Evolutionary conservation across 164 flowering plant genomes (phyloP), one percentile per base, ranked within the genome.

Genomic region (Piper longum): DNA sequence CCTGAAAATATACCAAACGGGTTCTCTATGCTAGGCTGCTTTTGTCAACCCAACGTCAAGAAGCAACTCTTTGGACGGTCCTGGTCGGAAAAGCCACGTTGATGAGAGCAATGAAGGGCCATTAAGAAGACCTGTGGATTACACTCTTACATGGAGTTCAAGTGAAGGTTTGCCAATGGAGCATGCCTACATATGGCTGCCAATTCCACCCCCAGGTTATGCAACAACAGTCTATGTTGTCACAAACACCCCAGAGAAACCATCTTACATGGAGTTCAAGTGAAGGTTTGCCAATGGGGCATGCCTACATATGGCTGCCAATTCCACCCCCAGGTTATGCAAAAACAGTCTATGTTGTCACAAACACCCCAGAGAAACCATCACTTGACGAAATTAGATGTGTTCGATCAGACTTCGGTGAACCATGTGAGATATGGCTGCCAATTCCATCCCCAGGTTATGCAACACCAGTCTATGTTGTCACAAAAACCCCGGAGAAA

Each of bases 241-340:
- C 66, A 89, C 96, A 0, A 72, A 42, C 65, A 64, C 90, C 0
- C 63, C n/a, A n/a, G n/a, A n/a, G n/a, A n/a, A n/a, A n/a, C n/a
- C n/a, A n/a, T n/a, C n/a, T n/a, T n/a, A n/a, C n/a, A n/a, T n/a
- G n/a, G n/a, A n/a, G n/a, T n/a, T n/a, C n/a, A n/a, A n/a, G n/a
- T n/a, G n/a, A n/a, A n/a, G n/a, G n/a, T n/a, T n/a, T n/a, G n/a
- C n/a, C n/a, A n/a, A n/a, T n/a, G n/a, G n/a, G n/a, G n/a, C n/a
- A n/a, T 57, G 89, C 79, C 57, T 89, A 84, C 63, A 42, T 89
- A 41, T 91, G 98, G 98, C 54, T 69, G 19, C 98, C 98, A 0
- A 69, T 54, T 0, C 79, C 96, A 6, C 85, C 87, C 0, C 78
- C 83, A 16, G 92, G 96, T 2, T 87, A 85, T 68, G 74, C 64